Conservation (phyloP, 73 alveolate genomes). For the Blepharisma stoltei region DNA sequence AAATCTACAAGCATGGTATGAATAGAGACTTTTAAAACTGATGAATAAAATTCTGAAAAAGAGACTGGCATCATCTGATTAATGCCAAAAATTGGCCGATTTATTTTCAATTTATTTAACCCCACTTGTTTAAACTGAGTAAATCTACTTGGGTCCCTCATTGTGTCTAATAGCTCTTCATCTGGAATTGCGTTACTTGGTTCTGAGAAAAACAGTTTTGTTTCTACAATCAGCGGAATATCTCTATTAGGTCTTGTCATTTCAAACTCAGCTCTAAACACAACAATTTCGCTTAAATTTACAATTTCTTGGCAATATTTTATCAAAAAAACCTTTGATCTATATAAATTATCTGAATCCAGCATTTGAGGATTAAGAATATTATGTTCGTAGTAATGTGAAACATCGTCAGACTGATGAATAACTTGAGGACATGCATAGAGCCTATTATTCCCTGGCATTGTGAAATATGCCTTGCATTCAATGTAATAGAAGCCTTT, state of each 20-base stretch:
- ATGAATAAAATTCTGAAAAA: neutral
- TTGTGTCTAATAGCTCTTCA: neutral
- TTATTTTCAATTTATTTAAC: neutral
- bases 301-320: slow-evolving; percentile 47
- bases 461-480: neutral
- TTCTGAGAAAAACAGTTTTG: slow-evolving; percentile 25
- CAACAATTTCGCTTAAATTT: slow-evolving; percentile 31
- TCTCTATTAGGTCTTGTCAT: neutral
- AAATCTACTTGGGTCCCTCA: neutral
- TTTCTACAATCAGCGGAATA: slow-evolving; percentile 15
- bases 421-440: neutral
- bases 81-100: neutral
- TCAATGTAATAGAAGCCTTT: slow-evolving; percentile 43
- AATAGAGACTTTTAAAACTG: neutral
- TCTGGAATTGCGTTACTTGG: neutral
- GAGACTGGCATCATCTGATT: neutral
- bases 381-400: neutral
- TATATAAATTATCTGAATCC: neutral
- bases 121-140: neutral
- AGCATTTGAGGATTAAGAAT: neutral
- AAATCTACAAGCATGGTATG: no score
- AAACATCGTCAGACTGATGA: neutral
- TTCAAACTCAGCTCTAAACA: slow-evolving; percentile 28
- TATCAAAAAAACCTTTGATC: slow-evolving; percentile 29
- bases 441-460: neutral